These are phyloP conservation scores for Bretziella fagacearum DNA, from an alignment of 2,329 filamentous ascomycete genomes.

Conservation along the genomic window DNA sequence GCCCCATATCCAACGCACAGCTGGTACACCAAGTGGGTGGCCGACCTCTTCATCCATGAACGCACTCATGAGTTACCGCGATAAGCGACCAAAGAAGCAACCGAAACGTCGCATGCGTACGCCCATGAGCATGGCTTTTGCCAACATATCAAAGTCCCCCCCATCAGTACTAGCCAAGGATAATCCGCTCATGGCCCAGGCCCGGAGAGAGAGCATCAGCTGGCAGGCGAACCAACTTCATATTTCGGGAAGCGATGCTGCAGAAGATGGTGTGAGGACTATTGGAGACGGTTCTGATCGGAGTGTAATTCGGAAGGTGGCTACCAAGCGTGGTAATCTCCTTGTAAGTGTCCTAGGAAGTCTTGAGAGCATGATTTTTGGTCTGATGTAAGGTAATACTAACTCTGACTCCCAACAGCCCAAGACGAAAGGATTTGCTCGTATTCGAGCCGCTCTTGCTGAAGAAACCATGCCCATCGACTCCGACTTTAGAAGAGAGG, in stretches of 20 bases:
- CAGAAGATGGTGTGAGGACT: conserved; percentile 49
- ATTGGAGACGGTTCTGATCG: conserved; percentile 51
- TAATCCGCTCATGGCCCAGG: conserved; percentile 24
- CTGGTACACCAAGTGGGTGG: conserved; percentile 26
- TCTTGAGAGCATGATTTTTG: background rate
- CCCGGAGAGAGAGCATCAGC: conserved; percentile 73
- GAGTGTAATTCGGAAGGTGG: conserved; percentile 64
- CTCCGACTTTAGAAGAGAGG: conserved; percentile 74
- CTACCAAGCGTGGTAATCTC: conserved; percentile 76
- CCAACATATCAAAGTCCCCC: conserved; percentile 51
- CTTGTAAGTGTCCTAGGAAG: conserved; percentile 40
- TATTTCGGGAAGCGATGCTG: conserved; percentile 52
- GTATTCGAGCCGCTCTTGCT: conserved; percentile 73
- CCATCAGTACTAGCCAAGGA: conserved; percentile 32
- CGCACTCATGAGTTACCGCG: conserved; percentile 67
- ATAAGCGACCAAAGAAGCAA: conserved; percentile 56
- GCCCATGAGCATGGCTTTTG: conserved; percentile 31
- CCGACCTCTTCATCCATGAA: conserved; percentile 20
- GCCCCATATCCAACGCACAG: conserved; percentile 36
- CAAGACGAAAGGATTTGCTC: conserved; percentile 89
- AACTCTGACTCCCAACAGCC: conserved; percentile 43
- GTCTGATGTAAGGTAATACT: conserved; percentile 17
- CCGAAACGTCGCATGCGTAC: conserved; percentile 38
- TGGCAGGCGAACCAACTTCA: conserved; percentile 80
- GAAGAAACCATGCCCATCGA: conserved; percentile 83